Conservation (phyloP, 1,284 basidiomycete genomes). For the Chalciporus sp. region DNA sequence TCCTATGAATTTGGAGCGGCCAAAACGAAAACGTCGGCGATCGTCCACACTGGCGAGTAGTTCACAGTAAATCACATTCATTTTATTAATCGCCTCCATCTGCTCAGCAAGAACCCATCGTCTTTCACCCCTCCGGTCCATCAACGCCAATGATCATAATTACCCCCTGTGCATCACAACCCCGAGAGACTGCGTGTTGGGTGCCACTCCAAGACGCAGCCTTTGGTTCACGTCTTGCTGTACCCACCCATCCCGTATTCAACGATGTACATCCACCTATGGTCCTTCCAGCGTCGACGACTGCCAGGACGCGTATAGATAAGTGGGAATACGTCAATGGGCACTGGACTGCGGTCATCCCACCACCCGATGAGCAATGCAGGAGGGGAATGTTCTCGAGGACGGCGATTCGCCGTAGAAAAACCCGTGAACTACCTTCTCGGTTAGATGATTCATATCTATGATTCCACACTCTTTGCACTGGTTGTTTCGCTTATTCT, state of each 20-base stretch:
- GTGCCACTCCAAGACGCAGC: slow-evolving; percentile 57
- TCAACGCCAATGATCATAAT: slow-evolving; percentile 53
- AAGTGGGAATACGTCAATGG: slow-evolving; percentile 54
- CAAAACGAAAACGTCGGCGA: slow-evolving; percentile 30
- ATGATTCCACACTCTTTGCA: neutral
- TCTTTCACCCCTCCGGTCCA: slow-evolving; percentile 38
- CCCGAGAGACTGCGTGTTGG: slow-evolving; percentile 43
- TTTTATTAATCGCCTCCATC: neutral
- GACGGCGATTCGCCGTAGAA: slow-evolving; percentile 18
- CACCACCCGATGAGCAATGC: slow-evolving; percentile 50
- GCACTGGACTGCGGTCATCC: slow-evolving; percentile 55
- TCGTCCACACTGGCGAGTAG: slow-evolving; percentile 27
- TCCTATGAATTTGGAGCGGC: slow-evolving; percentile 3
- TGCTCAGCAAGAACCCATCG: slow-evolving; percentile 25
- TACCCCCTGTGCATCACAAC: slow-evolving; percentile 45
- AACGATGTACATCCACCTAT: slow-evolving; percentile 52
- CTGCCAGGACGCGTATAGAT: slow-evolving; percentile 34
- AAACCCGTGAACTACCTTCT: slow-evolving; percentile 5
- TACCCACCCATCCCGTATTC: slow-evolving; percentile 51
- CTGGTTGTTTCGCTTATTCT: neutral
- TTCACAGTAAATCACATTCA: neutral
- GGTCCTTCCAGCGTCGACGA: slow-evolving; percentile 19
- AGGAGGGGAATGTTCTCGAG: slow-evolving; percentile 45
- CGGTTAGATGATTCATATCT: neutral
- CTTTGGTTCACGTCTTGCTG: slow-evolving; percentile 52